Evolutionary conservation across 345 rosid species (phyloP), one percentile per base, ranked within the genome.

Genomic region (Rhizophora apiculata): DNA sequence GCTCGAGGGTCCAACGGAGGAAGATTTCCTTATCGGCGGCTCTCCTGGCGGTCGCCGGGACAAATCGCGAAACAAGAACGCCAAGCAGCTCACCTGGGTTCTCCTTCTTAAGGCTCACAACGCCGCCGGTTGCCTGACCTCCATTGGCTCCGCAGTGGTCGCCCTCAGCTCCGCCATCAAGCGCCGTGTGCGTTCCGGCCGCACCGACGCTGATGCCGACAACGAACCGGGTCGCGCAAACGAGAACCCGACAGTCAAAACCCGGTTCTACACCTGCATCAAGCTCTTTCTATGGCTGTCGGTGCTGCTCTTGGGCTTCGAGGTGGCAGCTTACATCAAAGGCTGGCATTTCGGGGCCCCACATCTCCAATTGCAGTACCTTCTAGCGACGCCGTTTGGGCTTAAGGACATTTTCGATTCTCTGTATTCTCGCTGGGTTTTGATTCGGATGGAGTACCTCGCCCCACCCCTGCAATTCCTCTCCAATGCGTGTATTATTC

Each of bases 1-100:
- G 79, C 87, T 94, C 6, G 90, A 94, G 66, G 86, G 85, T 29
- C 92, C 96, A 0, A 79, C 90, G 0, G 89, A 88, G 34, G 92
- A 89, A 18, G 97, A 94, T 78, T 89, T 94, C 74, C 66, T 89
- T 36, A 69, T 80, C 64, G 76, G 78, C 15, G 80, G 62, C 72
- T 70, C 82, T 1, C 84, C 80, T 21, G 62, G 60, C 10, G 76
- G 74, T 18, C 62, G 55, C 34, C 59, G 77, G 16, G 90, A 92
- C 36, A 89, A 84, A 52, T 76, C 82, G 30, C 87, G 96, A 5
- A 85, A 89, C 83, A 91, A 82, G 82, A 94, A 94, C 84, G 99
- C 99, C 19, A 88, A 82, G 68, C 99, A 94, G 77, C 93, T 94
- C 68, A 94, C 99, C 0, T 94, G 99, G 99, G 97, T 92, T 31